Base-by-base conservation (phyloP, 768 basidiomycete species). In the Leccinellum luteum region DNA sequence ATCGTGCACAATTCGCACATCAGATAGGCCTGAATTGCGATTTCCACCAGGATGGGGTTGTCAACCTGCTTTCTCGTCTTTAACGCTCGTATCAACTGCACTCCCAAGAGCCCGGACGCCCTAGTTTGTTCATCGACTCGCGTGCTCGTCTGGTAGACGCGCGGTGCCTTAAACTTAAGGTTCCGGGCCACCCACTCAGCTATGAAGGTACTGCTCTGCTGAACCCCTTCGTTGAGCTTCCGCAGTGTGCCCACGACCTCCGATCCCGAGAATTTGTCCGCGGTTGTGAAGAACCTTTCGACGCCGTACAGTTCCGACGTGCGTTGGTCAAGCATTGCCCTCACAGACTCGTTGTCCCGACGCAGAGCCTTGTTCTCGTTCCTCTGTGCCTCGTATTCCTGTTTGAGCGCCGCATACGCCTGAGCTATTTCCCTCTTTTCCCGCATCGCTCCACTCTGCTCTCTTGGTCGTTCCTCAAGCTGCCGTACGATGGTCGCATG, bases 201-300 rank as follows among this genome's bases (percentile, higher is more conserved):
- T 50, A 83, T 73, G 31, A 69, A 72, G 0, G 78, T 75, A 9
- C 78, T 74, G 15, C 70, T 73, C 57, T 83, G 80, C 47, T 72
- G 75, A 19, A 81, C 78, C 55, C 76, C 75, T 17, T 75, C 65
- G 58, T 83, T 79, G 35, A 84, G 64, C n/a, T 68, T 70, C 35
- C 75, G 72, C 4, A 84, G 64, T 58, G 75, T 71, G 8, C 64
- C 61, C 30, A 76, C 66, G 7, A 83, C 74, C 32, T 85, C 82
- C 13, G 75, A 74, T 12, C 74, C 74, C 0, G 82, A 77, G 41
- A 74, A 67, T 1, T 64, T 48, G 58, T 82, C 79, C 6, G 71
- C 73, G 38, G 71, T 76, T 14, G 73, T 68, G 52, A 79, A 65
- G 68, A 78, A 83, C 51, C 58, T 70, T 60, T 80, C 78, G 5